Evolutionary conservation across 2,329 filamentous ascomycete genomes (phyloP), one percentile per base, ranked within the genome.

Genomic region (Ceratocystis huliohia): DNA sequence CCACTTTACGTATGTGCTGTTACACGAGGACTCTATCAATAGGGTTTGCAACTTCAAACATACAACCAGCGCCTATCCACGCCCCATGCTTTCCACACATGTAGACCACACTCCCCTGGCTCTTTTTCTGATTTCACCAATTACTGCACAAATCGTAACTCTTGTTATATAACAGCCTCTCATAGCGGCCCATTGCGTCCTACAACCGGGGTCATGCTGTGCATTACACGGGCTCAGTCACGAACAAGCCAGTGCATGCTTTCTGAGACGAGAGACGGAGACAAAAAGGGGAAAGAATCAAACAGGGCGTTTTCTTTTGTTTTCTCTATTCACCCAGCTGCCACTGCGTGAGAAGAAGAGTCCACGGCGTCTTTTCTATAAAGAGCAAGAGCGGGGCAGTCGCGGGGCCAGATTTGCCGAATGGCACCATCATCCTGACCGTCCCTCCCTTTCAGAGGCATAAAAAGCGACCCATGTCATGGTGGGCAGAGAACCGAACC

Each of bases 251-350:
- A 37, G 3, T 17, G 13, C 56, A 33, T 10, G 56, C 5, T 37
- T 41, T 59, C 56, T 59, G 28, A 59, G 30, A 59, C 28, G 56
- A 10, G n/a, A n/a, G 30, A n/a, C 56, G 56, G 56, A 59, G 48
- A 53, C 48, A 13, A 48, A 41, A n/a, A 48, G 46, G 25, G n/a
- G 25, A 59, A 33, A 30, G 56, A 59, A 30, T 15, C 53, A 59
- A 33, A 37, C 30, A 37, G 15, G 28, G 28, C 56, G 17, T 4
- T 59, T n/a, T n/a, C 7, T 59, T 22, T 15, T 28, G 20, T 8
- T 20, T 17, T n/a, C 15, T 20, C 28, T 37, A 37, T 59, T 15
- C 5, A 13, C 17, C 25, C 10, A 8, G 17, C 33, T 13, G 10
- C n/a, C 53, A n/a, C 25, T n/a, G 10, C 48, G 22, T 7, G 48